Base-by-base conservation (phyloP, 257 asterid genomes). In the Solanum habrochaites region DNA sequence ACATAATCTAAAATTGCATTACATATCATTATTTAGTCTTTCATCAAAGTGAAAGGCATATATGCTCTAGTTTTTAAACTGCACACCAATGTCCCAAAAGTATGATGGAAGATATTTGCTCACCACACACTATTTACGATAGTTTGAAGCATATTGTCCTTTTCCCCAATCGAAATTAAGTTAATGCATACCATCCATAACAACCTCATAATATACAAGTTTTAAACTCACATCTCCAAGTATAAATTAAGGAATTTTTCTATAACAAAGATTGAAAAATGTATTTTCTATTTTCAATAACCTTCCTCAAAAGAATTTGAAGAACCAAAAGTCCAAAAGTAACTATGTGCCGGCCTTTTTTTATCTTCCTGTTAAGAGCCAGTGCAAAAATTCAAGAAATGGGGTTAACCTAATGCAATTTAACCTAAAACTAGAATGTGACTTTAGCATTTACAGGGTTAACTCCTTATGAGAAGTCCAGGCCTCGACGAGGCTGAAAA, bases 401-500 rank as follows among this genome's bases (percentile, higher is more conserved):
- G 74, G 70, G 87, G 86, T 87, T 90, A 83, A 66, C 87, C 10
- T 81, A 81, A 29, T 80, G 67, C 42, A 49, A 72, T 85, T 85
- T 85, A 88, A 90, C 92, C 95, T 90, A 87, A 73, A 88, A 81
- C 85, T 81, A 81, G 29, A 91, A 80, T 87, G 90, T 86, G 89
- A 71, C 86, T 88, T 69, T 90, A 82, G 58, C 86, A 90, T 93
- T 83, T 91, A 93, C 93, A 92, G 64, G 85, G 89, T 87, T 90
- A 64, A 60, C 62, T 82, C 85, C 81, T 85, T 82, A 75, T 42
- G 89, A 85, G 58, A 39, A 73, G 67, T 80, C 87, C 60, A 81
- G 86, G 52, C 82, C 88, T 71, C 16, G 80, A 40, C 56, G 85
- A 70, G 86, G 86, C 85, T 45, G 82, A 82, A 85, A 83, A 91